A percentile compares a stretch with the other conserved stretches of the same genome.
Evolutionary conservation across 768 basidiomycete genomes (phyloP).

Genomic region (Gloeophyllum trabeum): DNA sequence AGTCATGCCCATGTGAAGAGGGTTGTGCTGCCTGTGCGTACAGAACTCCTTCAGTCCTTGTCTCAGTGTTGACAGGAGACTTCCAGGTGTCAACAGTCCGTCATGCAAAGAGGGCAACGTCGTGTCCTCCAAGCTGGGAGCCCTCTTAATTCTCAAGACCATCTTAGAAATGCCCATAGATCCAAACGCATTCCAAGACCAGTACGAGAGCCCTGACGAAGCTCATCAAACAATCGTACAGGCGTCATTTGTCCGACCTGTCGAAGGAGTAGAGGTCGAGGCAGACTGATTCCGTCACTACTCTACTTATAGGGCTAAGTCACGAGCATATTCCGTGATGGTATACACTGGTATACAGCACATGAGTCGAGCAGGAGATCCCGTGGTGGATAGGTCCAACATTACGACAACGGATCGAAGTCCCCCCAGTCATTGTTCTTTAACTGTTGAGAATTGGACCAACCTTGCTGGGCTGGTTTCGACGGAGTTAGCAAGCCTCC

Average conservation of each 20-base stretch:
- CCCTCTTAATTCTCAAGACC: slow-evolving; percentile 49
- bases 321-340: too few relatives aligned
- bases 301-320: neutral
- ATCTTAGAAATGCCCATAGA: slow-evolving; percentile 37
- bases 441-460: slow-evolving; percentile 26
- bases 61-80: neutral
- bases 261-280: slow-evolving; percentile 38
- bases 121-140: slow-evolving; percentile 72
- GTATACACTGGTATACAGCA: too few relatives aligned
- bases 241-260: slow-evolving; percentile 33
- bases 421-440: slow-evolving; percentile 70
- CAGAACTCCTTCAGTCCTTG: neutral
- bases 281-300: slow-evolving; percentile 6
- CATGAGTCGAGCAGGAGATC: slow-evolving; percentile 1
- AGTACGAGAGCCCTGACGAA: slow-evolving; percentile 7
- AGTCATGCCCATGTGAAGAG: slow-evolving; percentile 49
- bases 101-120: slow-evolving; percentile 60
- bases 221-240: slow-evolving; percentile 42
- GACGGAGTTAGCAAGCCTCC: slow-evolving; percentile 51
- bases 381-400: too few relatives aligned
- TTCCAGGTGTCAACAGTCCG: slow-evolving; percentile 52
- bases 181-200: slow-evolving; percentile 19
- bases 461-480: slow-evolving; percentile 38
- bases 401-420: slow-evolving; percentile 70
- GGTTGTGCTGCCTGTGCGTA: slow-evolving; percentile 64